Evolutionary conservation across 305 asterid genomes (phyloP), one percentile per base, ranked within the genome.

Genomic region (Fraxinus latifolia): DNA sequence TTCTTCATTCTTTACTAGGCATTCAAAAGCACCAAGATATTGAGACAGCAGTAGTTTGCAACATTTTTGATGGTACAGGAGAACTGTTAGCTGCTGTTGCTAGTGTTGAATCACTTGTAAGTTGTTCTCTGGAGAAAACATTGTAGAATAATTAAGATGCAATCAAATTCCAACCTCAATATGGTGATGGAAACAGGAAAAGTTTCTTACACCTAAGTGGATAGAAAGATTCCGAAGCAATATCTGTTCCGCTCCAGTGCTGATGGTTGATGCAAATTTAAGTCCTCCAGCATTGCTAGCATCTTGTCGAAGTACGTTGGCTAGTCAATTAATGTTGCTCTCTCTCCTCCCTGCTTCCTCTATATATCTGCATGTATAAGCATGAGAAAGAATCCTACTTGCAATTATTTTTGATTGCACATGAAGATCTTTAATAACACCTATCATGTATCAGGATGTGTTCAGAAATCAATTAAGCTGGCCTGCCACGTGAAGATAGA

Each of bases 11-110:
- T 81, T 83, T 86, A 80, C 85, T 83, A 95, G 99, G 99, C 83
- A 95, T 94, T 84, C 88, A 71, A 84, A 92, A 90, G 85, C 87
- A 85, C 81, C 86, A 83, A 81, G 89, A 89, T 90, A 89, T 90
- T 67, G 92, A 87, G 82, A 95, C 97, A 76, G 91, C 97, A 74
- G 88, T 87, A 29, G 97, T 93, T 60, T 89, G 95, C 92, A 88
- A 91, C 80, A 85, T 94, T 77, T 94, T 90, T 87, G 99, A 95
- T 82, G 90, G 87, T 78, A 87, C 87, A 85, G 99, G 99, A 81
- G 99, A 95, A 83, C 74, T 94, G 88, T 96, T 95, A 75, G 97
- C 95, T 81, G 98, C 87, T 82, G 95, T 95, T 44, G 98, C 99
- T 85, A 88, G 95, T 77, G 95, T 91, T 25, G 95, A 92, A 85